phyloP scores from a whole-genome alignment of 768 basidiomycete genomes.

The Coprinopsis cinerea region DNA sequence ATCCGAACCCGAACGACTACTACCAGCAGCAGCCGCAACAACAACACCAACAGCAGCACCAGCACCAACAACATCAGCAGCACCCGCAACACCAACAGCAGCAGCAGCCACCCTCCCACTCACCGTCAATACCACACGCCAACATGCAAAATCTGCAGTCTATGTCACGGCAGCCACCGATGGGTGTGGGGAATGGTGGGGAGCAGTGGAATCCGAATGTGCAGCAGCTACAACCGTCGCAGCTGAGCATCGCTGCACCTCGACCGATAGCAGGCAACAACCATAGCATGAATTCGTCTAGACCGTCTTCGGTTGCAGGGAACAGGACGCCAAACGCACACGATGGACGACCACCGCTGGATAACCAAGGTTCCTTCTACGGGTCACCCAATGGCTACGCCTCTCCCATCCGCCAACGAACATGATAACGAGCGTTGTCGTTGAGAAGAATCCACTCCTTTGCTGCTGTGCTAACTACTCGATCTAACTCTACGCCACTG shows the following conservation, averaged over 20 bases:
- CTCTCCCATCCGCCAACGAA: conserved; percentile 1
- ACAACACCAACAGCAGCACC: not conserved
- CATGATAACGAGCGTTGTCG: not conserved
- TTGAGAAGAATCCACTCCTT: not conserved
- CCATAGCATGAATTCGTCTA: not conserved
- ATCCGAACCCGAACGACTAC: conserved; percentile 5
- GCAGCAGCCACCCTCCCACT: not conserved
- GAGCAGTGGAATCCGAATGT: not conserved
- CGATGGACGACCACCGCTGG: not conserved
- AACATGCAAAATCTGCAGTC: conserved; percentile 5
- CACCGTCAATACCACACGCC: not conserved
- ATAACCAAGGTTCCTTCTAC: not conserved
- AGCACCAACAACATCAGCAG: not conserved
- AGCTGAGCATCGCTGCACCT: not conserved
- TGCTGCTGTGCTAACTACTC: too few relatives aligned
- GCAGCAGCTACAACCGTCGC: conserved; percentile 1
- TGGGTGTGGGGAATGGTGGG: conserved; percentile 1
- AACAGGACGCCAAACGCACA: not conserved
- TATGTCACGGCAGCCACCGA: conserved; percentile 5
- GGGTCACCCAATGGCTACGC: conserved; percentile 2
- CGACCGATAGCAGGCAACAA: not conserved
- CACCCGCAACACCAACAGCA: too few relatives aligned
- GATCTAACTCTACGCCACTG: too few relatives aligned
- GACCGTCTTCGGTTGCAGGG: conserved; percentile 5
- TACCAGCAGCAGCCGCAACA: not conserved